Percentiles rank a stretch among this genome's conserved stretches.
These are phyloP conservation scores for Dactylellina leptospora DNA, from an alignment of 2,329 filamentous ascomycete genomes.

Conservation along the genomic window DNA sequence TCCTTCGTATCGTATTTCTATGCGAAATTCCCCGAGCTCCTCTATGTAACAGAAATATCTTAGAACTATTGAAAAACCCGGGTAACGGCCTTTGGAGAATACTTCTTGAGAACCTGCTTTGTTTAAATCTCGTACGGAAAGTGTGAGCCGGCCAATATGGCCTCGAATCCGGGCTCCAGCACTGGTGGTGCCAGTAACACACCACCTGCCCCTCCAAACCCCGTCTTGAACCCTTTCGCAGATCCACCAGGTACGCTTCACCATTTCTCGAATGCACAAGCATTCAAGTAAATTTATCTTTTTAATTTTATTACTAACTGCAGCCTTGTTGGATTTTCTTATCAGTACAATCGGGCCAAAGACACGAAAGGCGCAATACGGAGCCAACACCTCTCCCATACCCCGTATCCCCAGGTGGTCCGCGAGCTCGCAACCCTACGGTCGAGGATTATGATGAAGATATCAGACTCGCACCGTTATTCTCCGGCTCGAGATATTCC, in stretches of 20 bases:
- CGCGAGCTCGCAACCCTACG: constrained; percentile 2
- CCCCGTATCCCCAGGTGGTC: constrained; percentile 24
- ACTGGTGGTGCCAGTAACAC: constrained; percentile 27
- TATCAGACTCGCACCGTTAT: constrained; percentile 21
- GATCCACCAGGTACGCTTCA: constrained; percentile 33
- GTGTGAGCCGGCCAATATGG: constrained; percentile 23
- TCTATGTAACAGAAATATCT: neutral
- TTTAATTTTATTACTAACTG: neutral
- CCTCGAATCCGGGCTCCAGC: constrained; percentile 34
- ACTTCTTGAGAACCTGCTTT: neutral
- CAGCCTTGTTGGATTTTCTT: too few species aligned
- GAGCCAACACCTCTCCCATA: constrained; percentile 50
- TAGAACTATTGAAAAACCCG: neutral
- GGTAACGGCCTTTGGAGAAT: neutral
- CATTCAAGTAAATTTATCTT: neutral
- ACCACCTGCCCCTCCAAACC: constrained; percentile 6
- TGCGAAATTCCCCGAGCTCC: constrained; percentile 4
- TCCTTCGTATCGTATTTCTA: neutral
- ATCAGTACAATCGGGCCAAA: constrained; percentile 30
- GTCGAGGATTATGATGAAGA: constrained; percentile 36
- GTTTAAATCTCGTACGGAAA: too few species aligned
- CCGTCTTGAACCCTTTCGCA: constrained; percentile 32
- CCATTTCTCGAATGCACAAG: neutral
- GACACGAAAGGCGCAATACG: constrained; percentile 42
- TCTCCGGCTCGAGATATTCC: constrained; percentile 29